Percentiles rank a stretch among this genome's conserved stretches.
These are phyloP conservation scores for Fusarium sarcochroum DNA, from an alignment of 2,329 filamentous ascomycete species.

Conservation along the genomic window DNA sequence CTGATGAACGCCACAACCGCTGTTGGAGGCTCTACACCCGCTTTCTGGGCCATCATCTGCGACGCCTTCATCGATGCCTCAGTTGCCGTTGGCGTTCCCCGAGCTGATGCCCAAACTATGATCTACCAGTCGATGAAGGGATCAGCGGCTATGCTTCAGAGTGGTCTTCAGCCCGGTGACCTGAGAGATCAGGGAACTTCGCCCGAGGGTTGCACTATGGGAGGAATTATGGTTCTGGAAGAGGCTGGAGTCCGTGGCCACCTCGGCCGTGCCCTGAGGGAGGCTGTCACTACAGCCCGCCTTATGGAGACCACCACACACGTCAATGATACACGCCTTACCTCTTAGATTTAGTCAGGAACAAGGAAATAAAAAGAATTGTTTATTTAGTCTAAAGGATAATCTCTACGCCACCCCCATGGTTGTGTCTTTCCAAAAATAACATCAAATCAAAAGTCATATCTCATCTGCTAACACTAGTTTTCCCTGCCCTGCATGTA, in stretches of 20 bases:
- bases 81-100: slow-evolving; percentile 71
- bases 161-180: slow-evolving; percentile 69
- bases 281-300: slow-evolving; percentile 62
- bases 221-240: slow-evolving; percentile 71
- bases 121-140: slow-evolving; percentile 72
- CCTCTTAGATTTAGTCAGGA: slow-evolving; percentile 23
- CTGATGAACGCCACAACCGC: slow-evolving; percentile 72
- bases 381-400: not conserved
- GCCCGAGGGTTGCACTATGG: slow-evolving; percentile 73
- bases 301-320: slow-evolving; percentile 57
- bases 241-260: slow-evolving; percentile 66
- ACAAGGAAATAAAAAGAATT: not conserved
- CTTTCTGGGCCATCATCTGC: slow-evolving; percentile 70
- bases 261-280: slow-evolving; percentile 59
- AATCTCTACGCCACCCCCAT: rapidly evolving
- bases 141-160: slow-evolving; percentile 66
- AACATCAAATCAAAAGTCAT: not conserved
- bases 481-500: not conserved
- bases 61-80: slow-evolving; percentile 72
- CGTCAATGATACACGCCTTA: slow-evolving; percentile 56
- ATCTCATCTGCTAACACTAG: not conserved
- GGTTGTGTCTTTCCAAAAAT: not conserved
- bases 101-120: slow-evolving; percentile 69
- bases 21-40: slow-evolving; percentile 71
- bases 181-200: slow-evolving; percentile 71